Evolutionary conservation across 2,329 filamentous ascomycete species (phyloP).

Genomic region (Pyrenochaeta sp.): DNA sequence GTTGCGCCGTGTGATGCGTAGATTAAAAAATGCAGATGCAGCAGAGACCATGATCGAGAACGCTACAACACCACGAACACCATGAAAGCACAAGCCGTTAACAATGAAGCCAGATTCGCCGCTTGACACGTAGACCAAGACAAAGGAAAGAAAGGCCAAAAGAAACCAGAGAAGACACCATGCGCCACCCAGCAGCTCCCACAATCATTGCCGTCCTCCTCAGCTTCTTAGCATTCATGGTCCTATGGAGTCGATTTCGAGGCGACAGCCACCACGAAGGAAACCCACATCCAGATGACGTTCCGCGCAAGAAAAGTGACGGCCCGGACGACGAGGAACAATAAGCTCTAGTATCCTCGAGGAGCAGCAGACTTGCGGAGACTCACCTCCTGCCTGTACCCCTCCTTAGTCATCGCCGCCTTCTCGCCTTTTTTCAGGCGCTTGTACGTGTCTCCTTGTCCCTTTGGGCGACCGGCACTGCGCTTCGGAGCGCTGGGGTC

Average conservation of each 20-base stretch:
- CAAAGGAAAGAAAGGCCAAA: neutral
- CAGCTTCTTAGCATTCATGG: slow-evolving; percentile 38
- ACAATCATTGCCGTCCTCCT: slow-evolving; percentile 43
- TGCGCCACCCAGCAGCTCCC: slow-evolving; percentile 48
- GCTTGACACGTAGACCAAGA: neutral
- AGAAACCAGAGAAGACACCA: slow-evolving; percentile 11
- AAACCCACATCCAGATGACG: slow-evolving; percentile 45
- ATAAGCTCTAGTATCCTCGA: neutral
- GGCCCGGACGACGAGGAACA: neutral
- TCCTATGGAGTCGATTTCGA: slow-evolving; percentile 34
- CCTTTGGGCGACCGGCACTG: neutral
- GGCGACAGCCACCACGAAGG: slow-evolving; percentile 46
- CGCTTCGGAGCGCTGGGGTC: neutral
- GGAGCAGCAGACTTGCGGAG: neutral
- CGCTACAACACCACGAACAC: too few species aligned
- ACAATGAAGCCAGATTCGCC: neutral
- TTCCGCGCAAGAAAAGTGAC: slow-evolving; percentile 32
- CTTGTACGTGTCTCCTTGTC: neutral
- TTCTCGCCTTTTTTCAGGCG: neutral
- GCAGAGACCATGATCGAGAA: neutral
- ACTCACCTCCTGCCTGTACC: neutral
- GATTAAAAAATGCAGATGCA: neutral
- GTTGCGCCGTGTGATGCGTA: neutral
- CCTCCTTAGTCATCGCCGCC: neutral
- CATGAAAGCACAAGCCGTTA: neutral